A percentile compares a stretch with the other conserved stretches of the same genome.
phyloP scores from a whole-genome alignment of 1,284 basidiomycete species.

The Xerocomus cyaneibrunnescens region DNA sequence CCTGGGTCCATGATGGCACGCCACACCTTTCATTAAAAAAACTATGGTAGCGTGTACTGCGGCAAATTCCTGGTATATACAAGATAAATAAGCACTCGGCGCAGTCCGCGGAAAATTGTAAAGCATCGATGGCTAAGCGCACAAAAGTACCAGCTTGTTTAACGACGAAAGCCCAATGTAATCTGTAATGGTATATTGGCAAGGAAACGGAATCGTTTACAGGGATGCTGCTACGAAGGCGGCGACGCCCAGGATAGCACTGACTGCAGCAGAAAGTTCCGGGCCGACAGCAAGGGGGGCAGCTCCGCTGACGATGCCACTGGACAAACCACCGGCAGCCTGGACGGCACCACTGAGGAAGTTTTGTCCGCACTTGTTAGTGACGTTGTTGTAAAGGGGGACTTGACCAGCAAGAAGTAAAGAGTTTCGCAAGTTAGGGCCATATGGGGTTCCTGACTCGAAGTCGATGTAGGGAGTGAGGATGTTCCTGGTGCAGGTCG shows the following conservation, averaged over 20 bases:
- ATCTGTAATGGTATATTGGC: slow-evolving; percentile 18
- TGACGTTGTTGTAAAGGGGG: slow-evolving; percentile 62
- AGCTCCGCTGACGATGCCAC: slow-evolving; percentile 35
- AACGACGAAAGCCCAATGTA: slow-evolving; percentile 18
- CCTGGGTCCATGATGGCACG: not conserved
- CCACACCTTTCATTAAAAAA: slow-evolving; percentile 2
- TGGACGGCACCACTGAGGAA: slow-evolving; percentile 66
- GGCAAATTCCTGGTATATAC: slow-evolving; percentile 22
- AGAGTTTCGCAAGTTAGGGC: slow-evolving; percentile 65
- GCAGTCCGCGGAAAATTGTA: slow-evolving; percentile 10
- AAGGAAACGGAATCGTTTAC: slow-evolving; percentile 8
- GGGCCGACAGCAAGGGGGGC: slow-evolving; percentile 25
- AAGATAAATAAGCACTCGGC: slow-evolving; percentile 16
- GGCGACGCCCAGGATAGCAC: slow-evolving; percentile 28
- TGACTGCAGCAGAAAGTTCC: slow-evolving; percentile 27
- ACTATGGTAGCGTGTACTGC: slow-evolving; percentile 6
- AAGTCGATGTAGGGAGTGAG: slow-evolving; percentile 74
- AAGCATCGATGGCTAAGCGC: slow-evolving; percentile 12
- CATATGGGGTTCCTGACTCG: slow-evolving; percentile 71
- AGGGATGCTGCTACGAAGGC: slow-evolving; percentile 25
- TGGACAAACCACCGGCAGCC: slow-evolving; percentile 62
- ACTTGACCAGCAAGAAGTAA: slow-evolving; percentile 66
- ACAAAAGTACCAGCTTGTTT: slow-evolving; percentile 25
- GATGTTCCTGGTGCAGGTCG: slow-evolving; percentile 74
- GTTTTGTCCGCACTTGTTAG: slow-evolving; percentile 53